Conservation (phyloP, 2,329 filamentous ascomycete genomes). For the Alternaria incomplexa region DNA sequence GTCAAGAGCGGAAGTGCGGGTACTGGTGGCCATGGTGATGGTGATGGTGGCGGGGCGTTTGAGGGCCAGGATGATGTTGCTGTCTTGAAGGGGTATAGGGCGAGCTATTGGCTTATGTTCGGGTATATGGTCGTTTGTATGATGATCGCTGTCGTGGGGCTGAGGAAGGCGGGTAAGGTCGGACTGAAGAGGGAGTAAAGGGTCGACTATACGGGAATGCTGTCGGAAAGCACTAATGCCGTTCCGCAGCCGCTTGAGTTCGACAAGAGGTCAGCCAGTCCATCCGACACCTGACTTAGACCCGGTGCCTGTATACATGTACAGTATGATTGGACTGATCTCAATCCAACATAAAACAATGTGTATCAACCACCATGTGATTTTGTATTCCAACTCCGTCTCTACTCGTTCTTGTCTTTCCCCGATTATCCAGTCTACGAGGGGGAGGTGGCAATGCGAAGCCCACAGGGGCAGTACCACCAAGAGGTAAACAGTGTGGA, state of each 20-base stretch:
- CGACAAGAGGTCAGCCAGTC: neutral
- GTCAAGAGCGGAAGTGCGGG: neutral
- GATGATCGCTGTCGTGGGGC: constrained; percentile 28
- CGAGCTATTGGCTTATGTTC: constrained; percentile 37
- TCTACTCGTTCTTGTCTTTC: no score
- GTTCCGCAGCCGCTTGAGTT: neutral
- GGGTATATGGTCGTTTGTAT: constrained; percentile 30
- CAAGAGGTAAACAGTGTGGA: no score
- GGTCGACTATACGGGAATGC: neutral
- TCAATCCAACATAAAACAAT: no score
- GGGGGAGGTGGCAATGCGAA: no score
- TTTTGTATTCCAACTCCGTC: no score
- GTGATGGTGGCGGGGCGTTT: constrained; percentile 7
- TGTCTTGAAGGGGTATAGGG: constrained; percentile 28
- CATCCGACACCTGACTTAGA: neutral
- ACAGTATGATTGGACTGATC: no score
- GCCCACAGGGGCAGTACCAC: no score
- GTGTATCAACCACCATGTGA: no score
- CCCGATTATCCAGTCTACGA: no score
- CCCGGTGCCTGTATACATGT: no score
- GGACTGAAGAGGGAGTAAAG: constrained; percentile 34
- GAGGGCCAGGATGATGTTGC: constrained; percentile 8
- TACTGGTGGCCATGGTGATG: constrained; percentile 7
- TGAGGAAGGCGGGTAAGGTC: constrained; percentile 33
- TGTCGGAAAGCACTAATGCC: neutral